Evolutionary conservation across 1,284 basidiomycete genomes (phyloP).

Genomic region (Apiotrichum domesticum): DNA sequence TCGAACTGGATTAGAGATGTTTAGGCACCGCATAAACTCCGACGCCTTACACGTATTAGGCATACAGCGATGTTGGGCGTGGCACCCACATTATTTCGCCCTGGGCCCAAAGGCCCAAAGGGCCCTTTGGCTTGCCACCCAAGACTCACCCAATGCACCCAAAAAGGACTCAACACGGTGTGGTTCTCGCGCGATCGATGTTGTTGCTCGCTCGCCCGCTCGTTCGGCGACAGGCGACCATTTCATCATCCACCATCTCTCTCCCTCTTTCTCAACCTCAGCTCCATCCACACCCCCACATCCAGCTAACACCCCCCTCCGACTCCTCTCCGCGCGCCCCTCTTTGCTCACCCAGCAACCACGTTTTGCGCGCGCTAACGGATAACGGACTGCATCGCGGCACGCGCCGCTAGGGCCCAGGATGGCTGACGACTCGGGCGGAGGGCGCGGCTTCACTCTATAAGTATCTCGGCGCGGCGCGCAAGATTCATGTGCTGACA

Average conservation of each 20-base stretch:
- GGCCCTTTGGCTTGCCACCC: slow-evolving; percentile 2
- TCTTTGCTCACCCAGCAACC: no score
- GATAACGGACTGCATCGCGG: not conserved
- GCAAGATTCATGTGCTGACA: slow-evolving; percentile 8
- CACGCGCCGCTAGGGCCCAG: slow-evolving; percentile 9
- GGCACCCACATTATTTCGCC: no score
- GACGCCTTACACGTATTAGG: no score
- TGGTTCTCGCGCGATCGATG: not conserved
- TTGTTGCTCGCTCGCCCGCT: not conserved
- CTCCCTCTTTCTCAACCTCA: not conserved
- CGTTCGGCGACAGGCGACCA: not conserved
- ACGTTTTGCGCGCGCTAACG: no score
- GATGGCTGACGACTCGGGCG: slow-evolving; percentile 18
- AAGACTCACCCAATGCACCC: not conserved
- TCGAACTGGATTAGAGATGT: no score
- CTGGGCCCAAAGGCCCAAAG: no score
- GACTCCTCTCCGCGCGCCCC: no score
- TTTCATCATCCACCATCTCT: not conserved
- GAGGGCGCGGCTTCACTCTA: slow-evolving; percentile 21
- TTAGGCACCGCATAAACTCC: no score
- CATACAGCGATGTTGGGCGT: no score
- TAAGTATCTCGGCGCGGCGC: slow-evolving; percentile 3
- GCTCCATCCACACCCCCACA: no score
- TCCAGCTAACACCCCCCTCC: no score
- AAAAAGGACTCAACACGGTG: no score